Base-by-base conservation (phyloP, 2,329 filamentous ascomycete genomes). In the Aspergillus fumigatiaffinis region DNA sequence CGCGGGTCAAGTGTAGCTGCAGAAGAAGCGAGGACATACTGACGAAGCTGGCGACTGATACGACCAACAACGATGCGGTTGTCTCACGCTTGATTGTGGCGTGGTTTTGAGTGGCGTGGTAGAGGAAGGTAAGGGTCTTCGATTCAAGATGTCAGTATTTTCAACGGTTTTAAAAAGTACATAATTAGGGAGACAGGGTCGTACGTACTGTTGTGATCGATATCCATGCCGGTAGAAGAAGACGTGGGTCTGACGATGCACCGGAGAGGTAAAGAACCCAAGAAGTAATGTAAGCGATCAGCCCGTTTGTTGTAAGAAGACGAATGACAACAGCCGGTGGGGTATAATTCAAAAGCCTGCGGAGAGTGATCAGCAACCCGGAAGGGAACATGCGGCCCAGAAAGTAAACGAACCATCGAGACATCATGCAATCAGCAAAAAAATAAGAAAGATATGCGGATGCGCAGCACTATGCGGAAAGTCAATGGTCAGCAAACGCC, bases 361-460 rank as follows among this genome's bases (percentile, higher is more conserved):
- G 58, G 44, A 51, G 56, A 44, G 42, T 41, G 35, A 56, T 32
- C 42, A 51, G 5, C 32, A 50, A 4, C 49, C 4, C 35, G 47
- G 46, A 50, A 12, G n/a, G 32, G 51, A 21, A 6, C n/a, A 54
- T 32, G 14, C n/a, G 48, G 44, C 14, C 5, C 12, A 32, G 29
- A 35, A 44, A 12, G 42, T 32, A 20, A 47, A 75, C 80, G 48
- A 69, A 90, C 88, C 89, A 92, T 75, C 90, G 81, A 60, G 88
- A 91, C 89, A 92, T 92, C 67, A 92, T 83, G 73, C 89, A 91
- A 75, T 92, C 89, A 56, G 88, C 90, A 71, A 92, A 92, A 77
- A 91, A 90, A 74, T 91, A 92, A 52, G 88, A 89, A 59, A 92
- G 82, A 73, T 91, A 91, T 54, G 87, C 89, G 21, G 88, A 90